Percentiles rank a stretch among this genome's conserved stretches.
phyloP scores from a whole-genome alignment of 169 alveolate species.

The Plasmodium coatneyi region DNA sequence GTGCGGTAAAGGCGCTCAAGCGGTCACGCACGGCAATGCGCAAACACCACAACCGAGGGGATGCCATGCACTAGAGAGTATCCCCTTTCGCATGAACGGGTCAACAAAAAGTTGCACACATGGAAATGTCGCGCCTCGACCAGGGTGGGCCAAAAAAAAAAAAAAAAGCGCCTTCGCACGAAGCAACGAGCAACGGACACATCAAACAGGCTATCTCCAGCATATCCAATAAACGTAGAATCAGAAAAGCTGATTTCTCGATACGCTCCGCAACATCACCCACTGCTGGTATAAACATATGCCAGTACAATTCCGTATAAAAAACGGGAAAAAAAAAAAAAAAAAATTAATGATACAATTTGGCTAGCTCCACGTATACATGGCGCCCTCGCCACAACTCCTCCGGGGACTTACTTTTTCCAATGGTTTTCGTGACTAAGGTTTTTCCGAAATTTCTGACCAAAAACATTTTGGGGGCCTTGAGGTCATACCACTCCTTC shows the following conservation, averaged over 20 bases:
- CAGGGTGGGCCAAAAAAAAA: neutral
- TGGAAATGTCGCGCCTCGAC: neutral
- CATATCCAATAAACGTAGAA: neutral
- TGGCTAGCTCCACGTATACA: neutral
- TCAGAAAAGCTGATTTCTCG: neutral
- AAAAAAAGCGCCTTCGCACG: neutral
- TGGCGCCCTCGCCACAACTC: slow-evolving; percentile 18
- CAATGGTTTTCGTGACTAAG: slow-evolving; percentile 95
- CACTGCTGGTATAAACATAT: neutral
- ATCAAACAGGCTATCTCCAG: neutral
- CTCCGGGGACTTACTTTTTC: slow-evolving; percentile 87
- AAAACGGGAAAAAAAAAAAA: slow-evolving; percentile 28
- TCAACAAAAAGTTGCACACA: neutral
- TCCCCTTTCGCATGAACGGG: neutral
- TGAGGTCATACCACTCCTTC: slow-evolving; percentile 97
- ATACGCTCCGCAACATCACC: neutral
- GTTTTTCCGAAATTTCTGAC: slow-evolving; percentile 95
- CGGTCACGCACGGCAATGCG: neutral
- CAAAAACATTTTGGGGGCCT: slow-evolving; percentile 95
- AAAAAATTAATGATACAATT: neutral
- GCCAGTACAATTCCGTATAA: neutral
- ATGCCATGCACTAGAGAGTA: neutral
- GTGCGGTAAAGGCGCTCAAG: neutral
- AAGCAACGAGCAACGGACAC: neutral
- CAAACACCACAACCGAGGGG: neutral